A percentile compares a stretch with the other conserved stretches of the same genome.
These are phyloP conservation scores for Vachellia pachyceras DNA, from an alignment of 306 rosid genomes.

Conservation along the genomic window DNA sequence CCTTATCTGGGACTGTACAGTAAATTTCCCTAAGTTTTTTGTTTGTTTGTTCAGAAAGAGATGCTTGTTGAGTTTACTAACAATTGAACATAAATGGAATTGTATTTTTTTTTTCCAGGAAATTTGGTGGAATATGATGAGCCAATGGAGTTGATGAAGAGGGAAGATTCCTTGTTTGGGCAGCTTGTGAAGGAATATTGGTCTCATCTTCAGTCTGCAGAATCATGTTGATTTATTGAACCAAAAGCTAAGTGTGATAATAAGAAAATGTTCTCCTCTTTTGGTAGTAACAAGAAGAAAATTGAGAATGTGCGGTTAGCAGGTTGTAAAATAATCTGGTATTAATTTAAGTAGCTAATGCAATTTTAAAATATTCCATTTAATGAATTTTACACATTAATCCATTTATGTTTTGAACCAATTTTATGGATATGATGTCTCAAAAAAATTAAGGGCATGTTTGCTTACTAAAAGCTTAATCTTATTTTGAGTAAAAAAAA, in stretches of 20 bases:
- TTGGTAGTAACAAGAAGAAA: neutral
- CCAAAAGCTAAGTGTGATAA: too few relatives aligned
- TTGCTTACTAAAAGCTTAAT: too few relatives aligned
- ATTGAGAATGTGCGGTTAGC: neutral
- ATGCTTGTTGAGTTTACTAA: neutral
- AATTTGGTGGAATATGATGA: slow-evolving; percentile 82
- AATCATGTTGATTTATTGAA: slow-evolving; percentile 55
- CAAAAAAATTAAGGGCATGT: too few relatives aligned
- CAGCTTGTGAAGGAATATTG: slow-evolving; percentile 90
- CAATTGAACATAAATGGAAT: neutral
- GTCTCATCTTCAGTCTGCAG: slow-evolving; percentile 82
- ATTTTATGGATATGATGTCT: too few relatives aligned
- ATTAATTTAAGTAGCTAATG: too few relatives aligned
- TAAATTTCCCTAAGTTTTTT: accelerated
- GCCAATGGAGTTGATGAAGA: slow-evolving; percentile 74
- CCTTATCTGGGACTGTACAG: too few relatives aligned
- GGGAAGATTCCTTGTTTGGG: slow-evolving; percentile 80
- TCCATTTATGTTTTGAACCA: too few relatives aligned
- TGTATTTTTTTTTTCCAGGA: slow-evolving; percentile 71
- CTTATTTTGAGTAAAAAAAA: too few relatives aligned
- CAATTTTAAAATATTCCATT: too few relatives aligned
- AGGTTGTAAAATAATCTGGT: slow-evolving; percentile 24
- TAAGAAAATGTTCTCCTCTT: too few relatives aligned
- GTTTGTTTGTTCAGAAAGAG: neutral
- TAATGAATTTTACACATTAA: too few relatives aligned